Base-by-base conservation (phyloP, 2,329 filamentous ascomycete species). In the Zasmidium angulare region DNA sequence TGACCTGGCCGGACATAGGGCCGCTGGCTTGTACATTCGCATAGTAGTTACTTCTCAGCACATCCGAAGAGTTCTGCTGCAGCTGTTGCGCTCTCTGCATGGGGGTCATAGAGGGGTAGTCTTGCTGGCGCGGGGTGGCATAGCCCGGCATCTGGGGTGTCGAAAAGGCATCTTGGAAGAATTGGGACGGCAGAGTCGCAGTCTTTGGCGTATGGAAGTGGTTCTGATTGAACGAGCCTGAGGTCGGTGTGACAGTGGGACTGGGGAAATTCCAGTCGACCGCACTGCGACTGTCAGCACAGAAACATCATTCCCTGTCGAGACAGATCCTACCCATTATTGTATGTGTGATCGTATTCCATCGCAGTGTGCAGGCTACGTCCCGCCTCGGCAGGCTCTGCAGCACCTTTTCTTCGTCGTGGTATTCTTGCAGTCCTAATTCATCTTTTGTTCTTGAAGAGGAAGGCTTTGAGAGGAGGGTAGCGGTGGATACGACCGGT, bases 121-220 rank as follows among this genome's bases (percentile, higher is more conserved):
- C 68, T 2, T 58, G 58, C 50, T 68, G 70, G 46, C 64, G 68
- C 19, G 70, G 70, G 6, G 75, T 76, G 46, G 73, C 60, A 64
- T 74, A 71, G 59, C 72, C 71, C 29, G 75, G 76, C 60, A 79
- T 77, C 61, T 78, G 77, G 55, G 79, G 79, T 26, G 79, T 81
- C 48, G 74, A 72, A 72, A 79, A 81, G 63, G 79, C 79, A 73
- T 81, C 79, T 63, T 79, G 75, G 61, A 81, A 81, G 61, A 81
- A 81, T 63, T 81, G 77, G 17, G 77, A 67, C 63, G 77, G 68
- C 66, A 73, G 71, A 66, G 69, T 70, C 40, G 76, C 74, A 10
- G 75, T 75, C 66, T 76, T 78, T 46, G 79, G 79, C 31, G 79
- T 81, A 60, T 78, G 77, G 53, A 77, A 71, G 60, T 69, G 69